Conservation (phyloP, 2,329 filamentous ascomycete species). For the Thielaviopsis musarum region DNA sequence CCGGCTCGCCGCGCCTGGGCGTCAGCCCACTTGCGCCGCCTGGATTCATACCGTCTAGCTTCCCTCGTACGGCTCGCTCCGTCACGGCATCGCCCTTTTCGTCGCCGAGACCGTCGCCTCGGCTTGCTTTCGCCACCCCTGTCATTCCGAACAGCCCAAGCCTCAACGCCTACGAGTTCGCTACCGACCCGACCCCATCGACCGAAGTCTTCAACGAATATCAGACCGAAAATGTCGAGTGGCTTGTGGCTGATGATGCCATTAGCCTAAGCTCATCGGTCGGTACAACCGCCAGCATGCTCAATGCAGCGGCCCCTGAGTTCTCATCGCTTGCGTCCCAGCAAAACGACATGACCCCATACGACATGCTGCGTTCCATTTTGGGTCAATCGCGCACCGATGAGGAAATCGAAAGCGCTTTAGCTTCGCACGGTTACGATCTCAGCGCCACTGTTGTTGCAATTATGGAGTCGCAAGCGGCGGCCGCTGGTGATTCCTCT, state of each 20-base stretch:
- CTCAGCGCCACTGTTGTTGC: slow-evolving; percentile 79
- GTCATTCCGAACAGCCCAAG: slow-evolving; percentile 86
- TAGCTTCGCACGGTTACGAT: slow-evolving; percentile 82
- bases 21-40: slow-evolving; percentile 73
- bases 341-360: slow-evolving; percentile 86
- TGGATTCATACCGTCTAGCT: slow-evolving; percentile 63
- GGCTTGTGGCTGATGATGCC: slow-evolving; percentile 81
- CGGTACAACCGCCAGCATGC: slow-evolving; percentile 48
- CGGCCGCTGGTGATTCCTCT: slow-evolving; percentile 21
- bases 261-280: slow-evolving; percentile 64
- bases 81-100: slow-evolving; percentile 77
- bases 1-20: slow-evolving; percentile 64
- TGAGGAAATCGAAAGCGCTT: slow-evolving; percentile 83
- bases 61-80: slow-evolving; percentile 60
- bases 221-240: slow-evolving; percentile 89
- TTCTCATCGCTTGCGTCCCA: slow-evolving; percentile 42
- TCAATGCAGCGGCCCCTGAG: slow-evolving; percentile 70
- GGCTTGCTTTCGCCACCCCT: slow-evolving; percentile 77
- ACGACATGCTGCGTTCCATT: slow-evolving; percentile 93
- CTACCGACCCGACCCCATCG: slow-evolving; percentile 61
- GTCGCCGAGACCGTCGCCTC: slow-evolving; percentile 81
- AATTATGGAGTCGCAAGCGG: slow-evolving; percentile 53
- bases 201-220: slow-evolving; percentile 82
- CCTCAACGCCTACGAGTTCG: slow-evolving; percentile 88
- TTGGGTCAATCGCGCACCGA: slow-evolving; percentile 77